Conservation (phyloP, 2,329 filamentous ascomycete species). For the Xylariaceae sp. region DNA sequence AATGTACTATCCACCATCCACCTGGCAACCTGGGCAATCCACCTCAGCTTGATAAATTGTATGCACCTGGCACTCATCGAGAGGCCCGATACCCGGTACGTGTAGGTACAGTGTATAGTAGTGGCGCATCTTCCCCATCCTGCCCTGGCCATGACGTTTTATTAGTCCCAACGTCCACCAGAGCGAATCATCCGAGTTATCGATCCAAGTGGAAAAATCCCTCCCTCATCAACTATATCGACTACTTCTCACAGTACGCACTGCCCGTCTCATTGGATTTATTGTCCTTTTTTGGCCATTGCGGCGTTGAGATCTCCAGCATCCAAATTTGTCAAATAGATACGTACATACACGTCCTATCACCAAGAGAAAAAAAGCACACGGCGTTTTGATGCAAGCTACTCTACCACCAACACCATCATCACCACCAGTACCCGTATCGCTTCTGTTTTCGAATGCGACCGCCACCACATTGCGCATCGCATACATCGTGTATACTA, state of each 20-base stretch:
- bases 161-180: constrained; percentile 16
- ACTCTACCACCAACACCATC: background rate
- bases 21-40: too few species aligned
- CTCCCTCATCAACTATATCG: background rate
- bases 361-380: background rate
- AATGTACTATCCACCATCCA: background rate
- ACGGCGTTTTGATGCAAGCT: background rate
- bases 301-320: constrained; percentile 2
- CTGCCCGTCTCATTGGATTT: constrained; percentile 2
- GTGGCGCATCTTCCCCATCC: constrained; percentile 3
- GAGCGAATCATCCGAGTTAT: constrained; percentile 2
- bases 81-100: constrained; percentile 14
- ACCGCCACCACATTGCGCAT: constrained; percentile 4
- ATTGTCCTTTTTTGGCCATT: constrained; percentile 1
- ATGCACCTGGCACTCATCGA: constrained; percentile 14
- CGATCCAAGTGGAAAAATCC: background rate
- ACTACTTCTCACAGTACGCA: constrained; percentile 1
- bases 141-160: constrained; percentile 19
- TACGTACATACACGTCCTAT: background rate
- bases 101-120: too few species aligned
- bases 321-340: constrained; percentile 1
- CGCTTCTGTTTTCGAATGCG: constrained; percentile 5
- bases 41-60: background rate
- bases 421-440: background rate
- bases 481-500: constrained; percentile 7